Conservation (phyloP, 1,284 basidiomycete species). For the Puccinia hordei region DNA sequence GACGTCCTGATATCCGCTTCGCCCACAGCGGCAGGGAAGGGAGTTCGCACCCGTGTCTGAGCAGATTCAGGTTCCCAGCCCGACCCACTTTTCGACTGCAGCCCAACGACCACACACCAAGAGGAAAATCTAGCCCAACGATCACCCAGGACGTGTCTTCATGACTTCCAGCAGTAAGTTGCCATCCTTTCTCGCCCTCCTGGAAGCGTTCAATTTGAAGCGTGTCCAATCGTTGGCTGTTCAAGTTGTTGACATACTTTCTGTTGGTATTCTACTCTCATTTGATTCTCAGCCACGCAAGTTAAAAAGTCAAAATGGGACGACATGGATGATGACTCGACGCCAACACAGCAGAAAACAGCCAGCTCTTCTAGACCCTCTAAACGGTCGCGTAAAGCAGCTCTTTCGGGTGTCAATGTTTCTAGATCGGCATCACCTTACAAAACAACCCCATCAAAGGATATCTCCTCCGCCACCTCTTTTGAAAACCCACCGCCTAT, state of each 20-base stretch:
- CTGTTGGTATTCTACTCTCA: neutral
- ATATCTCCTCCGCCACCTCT: neutral
- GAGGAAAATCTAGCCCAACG: too few relatives aligned
- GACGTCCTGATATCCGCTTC: too few relatives aligned
- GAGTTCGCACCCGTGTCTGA: too few relatives aligned
- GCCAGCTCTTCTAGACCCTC: conserved; percentile 13
- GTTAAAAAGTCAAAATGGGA: conserved; percentile 49
- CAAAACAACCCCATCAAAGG: conserved; percentile 4
- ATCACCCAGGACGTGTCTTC: too few relatives aligned
- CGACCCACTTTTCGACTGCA: too few relatives aligned
- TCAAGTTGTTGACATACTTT: neutral
- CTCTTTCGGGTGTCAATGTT: conserved; percentile 45
- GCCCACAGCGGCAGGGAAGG: too few relatives aligned
- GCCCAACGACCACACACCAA: too few relatives aligned
- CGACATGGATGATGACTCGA: conserved; percentile 31
- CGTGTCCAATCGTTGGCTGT: too few relatives aligned
- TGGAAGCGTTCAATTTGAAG: too few relatives aligned
- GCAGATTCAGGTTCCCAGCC: too few relatives aligned
- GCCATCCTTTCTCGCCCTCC: too few relatives aligned
- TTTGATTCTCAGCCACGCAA: conserved; percentile 4
- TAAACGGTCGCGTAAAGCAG: conserved; percentile 25
- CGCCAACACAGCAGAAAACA: neutral
- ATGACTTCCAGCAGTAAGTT: too few relatives aligned
- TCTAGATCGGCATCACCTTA: conserved; percentile 31
- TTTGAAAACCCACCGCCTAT: conserved; percentile 49